These are phyloP conservation scores for Eimeria sp. DNA, from an alignment of 169 alveolate genomes.

Conservation along the genomic window DNA sequence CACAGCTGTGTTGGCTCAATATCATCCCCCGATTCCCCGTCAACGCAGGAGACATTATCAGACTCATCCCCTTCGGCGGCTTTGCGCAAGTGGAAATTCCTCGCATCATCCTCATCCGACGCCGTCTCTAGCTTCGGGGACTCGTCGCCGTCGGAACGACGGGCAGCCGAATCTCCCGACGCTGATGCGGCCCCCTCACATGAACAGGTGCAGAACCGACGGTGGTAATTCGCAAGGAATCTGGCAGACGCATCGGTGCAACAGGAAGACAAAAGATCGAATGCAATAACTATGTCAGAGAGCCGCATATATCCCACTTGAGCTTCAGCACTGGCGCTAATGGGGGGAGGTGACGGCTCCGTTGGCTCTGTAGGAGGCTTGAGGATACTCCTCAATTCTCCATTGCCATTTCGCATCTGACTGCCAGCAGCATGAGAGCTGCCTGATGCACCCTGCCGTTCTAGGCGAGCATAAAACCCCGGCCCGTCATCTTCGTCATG, in stretches of 20 bases:
- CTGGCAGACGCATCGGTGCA: constrained; percentile 76
- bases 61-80: constrained; percentile 57
- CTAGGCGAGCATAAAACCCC: constrained; percentile 49
- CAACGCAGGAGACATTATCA: constrained; percentile 55
- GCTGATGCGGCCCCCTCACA: constrained; percentile 68
- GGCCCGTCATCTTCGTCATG: constrained; percentile 74
- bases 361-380: constrained; percentile 64
- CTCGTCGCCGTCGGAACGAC: constrained; percentile 27
- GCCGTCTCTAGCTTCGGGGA: constrained; percentile 25
- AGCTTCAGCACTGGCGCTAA: constrained; percentile 46
- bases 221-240: constrained; percentile 56
- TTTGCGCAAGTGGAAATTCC: constrained; percentile 22
- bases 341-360: constrained; percentile 59
- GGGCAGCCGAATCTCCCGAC: not conserved
- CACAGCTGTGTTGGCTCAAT: constrained; percentile 62
- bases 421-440: constrained; percentile 23
- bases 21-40: constrained; percentile 75
- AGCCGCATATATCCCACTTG: constrained; percentile 72
- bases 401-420: constrained; percentile 55
- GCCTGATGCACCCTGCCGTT: constrained; percentile 60
- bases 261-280: constrained; percentile 65
- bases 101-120: constrained; percentile 36
- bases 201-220: constrained; percentile 66
- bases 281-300: constrained; percentile 69
- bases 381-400: constrained; percentile 59